phyloP scores from a whole-genome alignment of 768 basidiomycete species.

The Boletellus ananiceps region DNA sequence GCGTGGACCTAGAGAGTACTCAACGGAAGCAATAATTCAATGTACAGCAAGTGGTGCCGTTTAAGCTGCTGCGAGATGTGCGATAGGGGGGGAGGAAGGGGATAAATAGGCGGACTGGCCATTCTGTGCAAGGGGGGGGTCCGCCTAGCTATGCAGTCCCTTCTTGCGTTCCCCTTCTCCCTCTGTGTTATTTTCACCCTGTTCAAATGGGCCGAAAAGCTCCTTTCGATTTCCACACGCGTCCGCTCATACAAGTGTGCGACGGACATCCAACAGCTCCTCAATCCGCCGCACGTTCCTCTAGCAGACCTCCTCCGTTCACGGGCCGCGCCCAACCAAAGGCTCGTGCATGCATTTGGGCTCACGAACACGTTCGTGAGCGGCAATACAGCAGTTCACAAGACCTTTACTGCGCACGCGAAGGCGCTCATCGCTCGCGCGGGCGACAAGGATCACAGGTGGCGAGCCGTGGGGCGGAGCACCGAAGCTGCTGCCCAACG shows the following conservation, averaged over 20 bases:
- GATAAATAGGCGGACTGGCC: not conserved
- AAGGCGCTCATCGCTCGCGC: slow-evolving; percentile 16
- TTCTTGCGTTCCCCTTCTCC: not conserved
- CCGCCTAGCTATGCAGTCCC: not conserved
- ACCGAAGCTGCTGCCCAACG: slow-evolving; percentile 11
- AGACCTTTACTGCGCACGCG: slow-evolving; percentile 18
- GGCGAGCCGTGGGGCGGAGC: slow-evolving; percentile 12
- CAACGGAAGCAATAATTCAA: not conserved
- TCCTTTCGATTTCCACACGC: not conserved
- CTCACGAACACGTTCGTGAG: slow-evolving; percentile 53
- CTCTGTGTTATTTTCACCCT: not conserved
- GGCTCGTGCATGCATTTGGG: slow-evolving; percentile 25
- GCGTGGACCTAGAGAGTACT: not conserved
- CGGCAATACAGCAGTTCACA: slow-evolving; percentile 28
- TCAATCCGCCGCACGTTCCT: slow-evolving; percentile 14
- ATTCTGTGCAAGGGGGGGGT: not conserved
- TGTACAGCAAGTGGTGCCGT: not conserved
- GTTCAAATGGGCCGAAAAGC: not conserved
- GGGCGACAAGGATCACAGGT: slow-evolving; percentile 7
- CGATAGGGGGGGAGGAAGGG: too few relatives aligned
- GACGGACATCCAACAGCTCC: slow-evolving; percentile 1
- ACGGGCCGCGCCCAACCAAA: slow-evolving; percentile 18
- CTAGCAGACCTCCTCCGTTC: slow-evolving; percentile 15
- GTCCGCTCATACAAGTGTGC: slow-evolving; percentile 11
- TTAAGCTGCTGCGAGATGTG: not conserved